phyloP scores from a whole-genome alignment of 305 asterid genomes.

The Plantago lanceolata region DNA sequence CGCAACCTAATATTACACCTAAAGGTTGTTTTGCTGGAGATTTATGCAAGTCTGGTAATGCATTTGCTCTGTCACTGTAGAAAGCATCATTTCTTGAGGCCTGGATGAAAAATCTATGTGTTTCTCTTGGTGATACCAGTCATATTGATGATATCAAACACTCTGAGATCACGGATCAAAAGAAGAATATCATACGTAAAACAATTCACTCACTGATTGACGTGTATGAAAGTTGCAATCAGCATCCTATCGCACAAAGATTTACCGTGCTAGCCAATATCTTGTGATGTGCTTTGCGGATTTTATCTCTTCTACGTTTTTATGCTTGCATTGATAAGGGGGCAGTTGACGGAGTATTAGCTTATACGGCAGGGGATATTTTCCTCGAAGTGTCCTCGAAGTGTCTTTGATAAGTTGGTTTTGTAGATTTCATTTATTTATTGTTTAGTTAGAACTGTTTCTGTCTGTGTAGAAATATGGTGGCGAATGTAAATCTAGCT shows the following conservation, averaged over 20 bases:
- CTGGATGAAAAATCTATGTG: slow-evolving; percentile 65
- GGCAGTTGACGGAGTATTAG: background rate
- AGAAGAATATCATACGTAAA: slow-evolving; percentile 49
- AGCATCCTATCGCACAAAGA: slow-evolving; percentile 41
- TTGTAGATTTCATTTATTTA: background rate
- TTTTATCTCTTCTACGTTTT: slow-evolving; percentile 3
- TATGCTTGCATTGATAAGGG: background rate
- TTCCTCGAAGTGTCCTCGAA: too few relatives aligned
- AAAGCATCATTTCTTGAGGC: slow-evolving; percentile 68
- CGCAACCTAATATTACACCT: background rate
- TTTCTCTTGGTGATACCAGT: slow-evolving; percentile 50
- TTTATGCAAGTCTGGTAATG: slow-evolving; percentile 2
- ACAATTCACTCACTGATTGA: slow-evolving; percentile 53
- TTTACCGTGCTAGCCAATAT: slow-evolving; percentile 41
- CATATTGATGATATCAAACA: slow-evolving; percentile 33
- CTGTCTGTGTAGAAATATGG: background rate
- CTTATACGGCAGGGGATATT: too few relatives aligned
- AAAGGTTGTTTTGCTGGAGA: background rate
- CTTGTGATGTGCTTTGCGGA: slow-evolving; percentile 23
- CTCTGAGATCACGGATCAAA: slow-evolving; percentile 39
- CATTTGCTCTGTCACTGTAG: slow-evolving; percentile 28
- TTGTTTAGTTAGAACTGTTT: background rate
- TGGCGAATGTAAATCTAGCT: background rate
- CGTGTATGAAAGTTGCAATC: slow-evolving; percentile 50
- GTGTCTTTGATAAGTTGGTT: background rate